A percentile compares a stretch with the other conserved stretches of the same genome.
These are phyloP conservation scores for Diaporthe sp. DNA, from an alignment of 2,329 filamentous ascomycete species.

Conservation along the genomic window DNA sequence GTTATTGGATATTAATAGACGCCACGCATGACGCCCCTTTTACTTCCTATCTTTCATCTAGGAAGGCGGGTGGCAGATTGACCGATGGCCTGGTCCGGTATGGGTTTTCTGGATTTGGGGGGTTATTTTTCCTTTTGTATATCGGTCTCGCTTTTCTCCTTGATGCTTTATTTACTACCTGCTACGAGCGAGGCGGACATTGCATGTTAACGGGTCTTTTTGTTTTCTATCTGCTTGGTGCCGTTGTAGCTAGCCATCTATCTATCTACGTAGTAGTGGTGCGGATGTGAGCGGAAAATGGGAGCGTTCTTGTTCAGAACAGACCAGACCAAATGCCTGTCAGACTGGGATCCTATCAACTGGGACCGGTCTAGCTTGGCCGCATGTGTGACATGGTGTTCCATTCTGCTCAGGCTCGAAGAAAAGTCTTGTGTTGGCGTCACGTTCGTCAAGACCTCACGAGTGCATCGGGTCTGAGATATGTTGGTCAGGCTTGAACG, in stretches of 20 bases:
- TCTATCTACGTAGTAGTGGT: background rate
- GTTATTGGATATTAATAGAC: conserved; percentile 34
- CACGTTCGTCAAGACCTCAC: background rate
- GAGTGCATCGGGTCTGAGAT: no score
- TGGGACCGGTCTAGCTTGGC: background rate
- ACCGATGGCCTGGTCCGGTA: background rate
- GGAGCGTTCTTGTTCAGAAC: background rate
- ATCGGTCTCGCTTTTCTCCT: background rate
- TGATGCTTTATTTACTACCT: background rate
- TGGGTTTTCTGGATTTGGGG: background rate
- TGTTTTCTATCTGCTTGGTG: background rate
- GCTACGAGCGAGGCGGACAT: conserved; percentile 21
- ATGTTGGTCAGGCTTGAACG: background rate
- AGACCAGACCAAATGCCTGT: no score
- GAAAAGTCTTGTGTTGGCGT: background rate
- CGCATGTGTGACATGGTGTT: background rate
- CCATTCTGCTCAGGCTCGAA: background rate
- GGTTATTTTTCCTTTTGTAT: conserved; percentile 2
- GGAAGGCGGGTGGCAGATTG: conserved; percentile 1
- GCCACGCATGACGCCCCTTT: background rate
- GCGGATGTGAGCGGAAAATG: background rate
- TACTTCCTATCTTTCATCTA: background rate
- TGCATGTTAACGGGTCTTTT: conserved; percentile 12
- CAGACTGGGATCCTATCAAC: no score
- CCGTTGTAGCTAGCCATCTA: background rate